These are phyloP conservation scores for Fusarium sp. DNA, from an alignment of 2,329 filamentous ascomycete species.

Conservation along the genomic window DNA sequence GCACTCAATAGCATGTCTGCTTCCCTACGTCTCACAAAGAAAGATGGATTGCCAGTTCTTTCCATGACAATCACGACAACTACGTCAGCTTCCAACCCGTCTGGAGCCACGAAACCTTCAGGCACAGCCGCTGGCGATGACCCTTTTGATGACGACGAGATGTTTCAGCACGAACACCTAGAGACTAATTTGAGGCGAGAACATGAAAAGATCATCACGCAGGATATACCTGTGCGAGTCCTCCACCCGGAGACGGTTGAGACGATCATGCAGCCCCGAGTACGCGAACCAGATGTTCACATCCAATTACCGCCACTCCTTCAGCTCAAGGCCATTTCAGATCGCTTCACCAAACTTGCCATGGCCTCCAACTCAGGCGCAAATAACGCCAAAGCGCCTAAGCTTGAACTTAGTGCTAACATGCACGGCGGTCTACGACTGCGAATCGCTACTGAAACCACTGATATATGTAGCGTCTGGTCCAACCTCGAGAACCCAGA, in stretches of 20 bases:
- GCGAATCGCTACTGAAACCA: slow-evolving; percentile 82
- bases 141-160: slow-evolving; percentile 57
- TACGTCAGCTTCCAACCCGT: slow-evolving; percentile 61
- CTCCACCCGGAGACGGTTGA: slow-evolving; percentile 86
- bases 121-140: slow-evolving; percentile 47
- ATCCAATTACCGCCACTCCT: slow-evolving; percentile 88
- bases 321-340: slow-evolving; percentile 92
- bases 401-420: slow-evolving; percentile 89
- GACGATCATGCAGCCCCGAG: slow-evolving; percentile 90
- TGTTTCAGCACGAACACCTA: slow-evolving; percentile 62
- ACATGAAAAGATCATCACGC: slow-evolving; percentile 91
- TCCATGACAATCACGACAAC: slow-evolving; percentile 89
- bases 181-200: slow-evolving; percentile 72
- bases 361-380: slow-evolving; percentile 56
- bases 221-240: slow-evolving; percentile 95
- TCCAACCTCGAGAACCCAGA: slow-evolving; percentile 86
- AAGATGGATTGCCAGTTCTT: slow-evolving; percentile 85
- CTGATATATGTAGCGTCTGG: slow-evolving; percentile 89
- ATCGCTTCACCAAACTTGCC: slow-evolving; percentile 92
- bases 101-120: slow-evolving; percentile 47
- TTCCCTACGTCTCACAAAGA: slow-evolving; percentile 90
- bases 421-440: slow-evolving; percentile 91
- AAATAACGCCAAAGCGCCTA: slow-evolving; percentile 64
- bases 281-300: slow-evolving; percentile 92
- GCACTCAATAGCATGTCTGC: slow-evolving; percentile 84